Base-by-base conservation (phyloP, 2,329 filamentous ascomycete species). In the Juglanconis juglandina region DNA sequence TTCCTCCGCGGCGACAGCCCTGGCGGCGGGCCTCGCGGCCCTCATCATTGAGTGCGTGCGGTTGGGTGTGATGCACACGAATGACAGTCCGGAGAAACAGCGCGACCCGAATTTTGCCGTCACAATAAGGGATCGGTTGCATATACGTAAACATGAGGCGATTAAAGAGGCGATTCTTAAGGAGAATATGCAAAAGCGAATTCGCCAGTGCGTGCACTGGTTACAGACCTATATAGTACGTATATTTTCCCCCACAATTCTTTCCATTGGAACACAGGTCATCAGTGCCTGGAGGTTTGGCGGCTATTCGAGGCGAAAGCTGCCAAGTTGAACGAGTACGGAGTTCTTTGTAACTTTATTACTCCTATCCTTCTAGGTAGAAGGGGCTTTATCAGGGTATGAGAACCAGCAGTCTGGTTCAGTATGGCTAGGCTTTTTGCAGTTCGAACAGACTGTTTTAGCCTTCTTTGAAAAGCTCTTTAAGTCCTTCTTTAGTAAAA, bases 1-100 rank as follows among this genome's bases (percentile, higher is more conserved):
- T 69, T n/a, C n/a, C n/a, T n/a, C 66, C 11, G 64, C 72, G 7
- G 69, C 71, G 1, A 73, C 71, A 3, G 71, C 71, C 0, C 58
- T 73, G 7, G 71, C 69, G 1, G 61, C 69, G 0, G 71, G 70
- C 0, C 61, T 71, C 8, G 70, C 71, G 1, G 69, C 70, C 3
- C 51, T 74, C 39, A 66, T 73, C 1, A 51, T 72, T 5, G 67
- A 69, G 47, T 69, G 67, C 54, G 65, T 66, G n/a, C 60, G 65
- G 46, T 35, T 60, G 1, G 55, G 55, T 1, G 37, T 56, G n/a
- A 39, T 42, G 1, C 35, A 56, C 35, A 50, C 54, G 3, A 49
- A 56, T 14, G 34, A 49, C 0, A 56, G 14, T 14, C 46, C 46
- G 11, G 46, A 39, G 34, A 49, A 46, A 17, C 56, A 58, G 32